Percentiles rank a stretch among this genome's conserved stretches.
These are phyloP conservation scores for Paecilomyces formosus DNA, from an alignment of 2,329 filamentous ascomycete species.

Conservation along the genomic window DNA sequence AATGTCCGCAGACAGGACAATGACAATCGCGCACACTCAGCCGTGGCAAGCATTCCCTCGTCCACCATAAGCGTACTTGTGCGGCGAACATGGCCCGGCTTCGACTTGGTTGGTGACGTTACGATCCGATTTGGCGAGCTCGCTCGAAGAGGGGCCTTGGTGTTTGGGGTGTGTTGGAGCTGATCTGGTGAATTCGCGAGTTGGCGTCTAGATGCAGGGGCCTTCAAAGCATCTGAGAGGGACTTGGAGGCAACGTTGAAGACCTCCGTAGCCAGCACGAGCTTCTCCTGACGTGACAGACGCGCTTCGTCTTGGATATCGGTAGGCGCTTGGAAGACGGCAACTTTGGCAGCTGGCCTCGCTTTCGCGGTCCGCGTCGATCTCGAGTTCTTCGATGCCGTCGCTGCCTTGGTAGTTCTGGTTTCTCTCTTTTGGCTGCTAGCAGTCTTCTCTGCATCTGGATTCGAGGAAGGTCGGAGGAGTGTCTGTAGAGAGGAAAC, in stretches of 20 bases:
- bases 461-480: conserved; percentile 21
- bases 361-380: conserved; percentile 17
- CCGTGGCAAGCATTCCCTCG: conserved; percentile 21
- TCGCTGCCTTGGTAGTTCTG: conserved; percentile 15
- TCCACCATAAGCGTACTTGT: conserved; percentile 7
- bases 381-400: conserved; percentile 16
- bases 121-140: conserved; percentile 21
- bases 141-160: conserved; percentile 16
- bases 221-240: conserved; percentile 32
- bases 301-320: conserved; percentile 17
- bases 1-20: conserved; percentile 30
- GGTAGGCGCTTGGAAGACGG: conserved; percentile 14
- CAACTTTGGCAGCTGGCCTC: conserved; percentile 16
- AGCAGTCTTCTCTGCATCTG: conserved; percentile 13
- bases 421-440: conserved; percentile 13
- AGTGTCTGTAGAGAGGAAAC: conserved; percentile 32
- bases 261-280: conserved; percentile 38
- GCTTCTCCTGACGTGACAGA: conserved; percentile 30
- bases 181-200: conserved; percentile 3
- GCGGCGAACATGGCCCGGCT: conserved; percentile 7
- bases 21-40: conserved; percentile 33
- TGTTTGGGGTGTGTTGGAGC: conserved; percentile 5
- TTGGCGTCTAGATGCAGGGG: conserved; percentile 6
- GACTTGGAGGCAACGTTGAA: conserved; percentile 39
- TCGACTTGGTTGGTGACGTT: conserved; percentile 16